phyloP scores from a whole-genome alignment of 2,329 filamentous ascomycete species.

The Chalaropsis thielavioides region DNA sequence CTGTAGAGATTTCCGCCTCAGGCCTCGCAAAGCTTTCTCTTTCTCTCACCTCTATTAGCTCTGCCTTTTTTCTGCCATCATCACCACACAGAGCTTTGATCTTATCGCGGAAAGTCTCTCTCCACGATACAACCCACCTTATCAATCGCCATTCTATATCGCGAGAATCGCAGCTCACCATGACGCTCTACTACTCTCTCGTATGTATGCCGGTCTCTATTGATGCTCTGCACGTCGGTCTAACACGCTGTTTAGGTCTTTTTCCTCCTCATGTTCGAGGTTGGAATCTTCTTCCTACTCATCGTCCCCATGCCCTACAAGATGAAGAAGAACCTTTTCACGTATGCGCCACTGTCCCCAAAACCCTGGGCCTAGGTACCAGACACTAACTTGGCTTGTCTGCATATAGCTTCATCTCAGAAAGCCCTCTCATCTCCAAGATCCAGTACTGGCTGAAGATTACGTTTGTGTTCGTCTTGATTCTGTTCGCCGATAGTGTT shows the following conservation, averaged over 20 bases:
- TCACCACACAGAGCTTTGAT: not conserved
- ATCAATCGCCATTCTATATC: not conserved
- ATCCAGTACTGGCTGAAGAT: conserved; percentile 98
- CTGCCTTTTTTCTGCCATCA: not conserved
- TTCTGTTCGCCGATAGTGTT: conserved; percentile 95
- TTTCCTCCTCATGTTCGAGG: conserved; percentile 67
- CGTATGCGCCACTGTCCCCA: conserved; percentile 29
- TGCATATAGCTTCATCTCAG: conserved; percentile 70
- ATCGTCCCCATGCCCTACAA: conserved; percentile 81
- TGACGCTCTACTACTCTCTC: conserved; percentile 45
- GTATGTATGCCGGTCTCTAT: conserved; percentile 25
- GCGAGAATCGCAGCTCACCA: conserved; percentile 23
- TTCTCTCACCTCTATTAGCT: not conserved
- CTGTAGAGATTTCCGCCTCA: conserved; percentile 7
- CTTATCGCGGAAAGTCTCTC: not conserved
- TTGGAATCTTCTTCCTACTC: conserved; percentile 64
- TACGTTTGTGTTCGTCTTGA: conserved; percentile 96
- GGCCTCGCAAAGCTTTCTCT: not conserved
- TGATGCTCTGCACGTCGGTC: not conserved
- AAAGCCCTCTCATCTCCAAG: conserved; percentile 71
- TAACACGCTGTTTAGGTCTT: conserved; percentile 48
- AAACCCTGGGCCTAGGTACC: not conserved
- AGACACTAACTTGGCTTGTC: conserved; percentile 1
- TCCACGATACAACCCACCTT: not conserved
- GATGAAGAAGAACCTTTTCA: conserved; percentile 71